Evolutionary conservation across 2,329 filamentous ascomycete genomes (phyloP), one percentile per base, ranked within the genome.

Genomic region (Elsinoe batatas): DNA sequence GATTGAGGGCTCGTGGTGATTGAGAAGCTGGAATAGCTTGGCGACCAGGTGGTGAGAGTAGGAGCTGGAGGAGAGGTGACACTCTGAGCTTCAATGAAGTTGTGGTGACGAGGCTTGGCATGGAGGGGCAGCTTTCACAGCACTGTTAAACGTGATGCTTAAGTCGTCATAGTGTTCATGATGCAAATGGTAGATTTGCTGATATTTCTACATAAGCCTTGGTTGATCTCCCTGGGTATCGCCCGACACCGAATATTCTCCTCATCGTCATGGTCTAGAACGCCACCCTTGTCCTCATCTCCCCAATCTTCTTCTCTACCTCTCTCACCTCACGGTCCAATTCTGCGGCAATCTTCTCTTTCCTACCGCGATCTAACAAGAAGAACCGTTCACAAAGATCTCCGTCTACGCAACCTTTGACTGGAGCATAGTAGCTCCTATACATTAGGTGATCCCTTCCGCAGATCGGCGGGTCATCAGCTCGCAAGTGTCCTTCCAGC

Each of bases 391-490:
- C 93, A 65, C 93, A 95, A 38, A 99, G 76, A 72, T 99, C 93
- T 26, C 93, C 93, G 71, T 99, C 93, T 64, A 99, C 95, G 26
- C 94, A 84, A 7, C 91, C 91, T 77, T 98, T 98, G 40, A 95
- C 89, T 0, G 93, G 94, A 5, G 88, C 89, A 69, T 97, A 98
- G 72, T 97, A 98, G 61, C 90, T 84, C 60, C 94, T 81, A 70
- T 95, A 99, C 65, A 95, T 94, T 44, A 99, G 76, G 71, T 99
- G 93, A 69, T 98, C 94, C 61, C 94, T 81, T 40, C 93, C 94
- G 17, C 89, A 88, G 46, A 98, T 74, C 6, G 91, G 91, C 35
- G 91, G 80, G 65, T 95, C 91, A 66, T 95, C 89, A 11, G 80
- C 82, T 47, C 91, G 81, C 68, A 99, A 78, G 66, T 95, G 88